Evolutionary conservation across 192 early-diverging fungal genomes (phyloP).

Genomic region (Phycomyces blakesleeanus): DNA sequence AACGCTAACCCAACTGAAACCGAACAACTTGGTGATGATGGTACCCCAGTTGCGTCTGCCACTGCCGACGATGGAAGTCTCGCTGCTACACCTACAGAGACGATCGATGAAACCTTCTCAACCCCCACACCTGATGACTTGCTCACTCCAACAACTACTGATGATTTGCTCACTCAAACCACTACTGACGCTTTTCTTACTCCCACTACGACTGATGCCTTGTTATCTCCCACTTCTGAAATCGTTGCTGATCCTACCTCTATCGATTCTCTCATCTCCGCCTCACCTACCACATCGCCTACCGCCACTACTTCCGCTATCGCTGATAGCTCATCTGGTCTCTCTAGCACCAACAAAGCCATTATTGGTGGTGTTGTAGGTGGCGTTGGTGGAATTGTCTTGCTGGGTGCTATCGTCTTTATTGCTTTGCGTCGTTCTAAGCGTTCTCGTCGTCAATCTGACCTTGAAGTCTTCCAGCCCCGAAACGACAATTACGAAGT

Average conservation of each 20-base stretch:
- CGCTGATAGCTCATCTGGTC: not conserved
- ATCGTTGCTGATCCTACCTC: not conserved
- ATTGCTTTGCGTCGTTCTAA: not conserved
- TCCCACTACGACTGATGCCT: too few relatives aligned
- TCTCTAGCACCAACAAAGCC: slow-evolving; percentile 2
- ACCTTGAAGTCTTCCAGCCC: slow-evolving; percentile 22
- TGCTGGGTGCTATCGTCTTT: slow-evolving; percentile 15
- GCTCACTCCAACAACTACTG: not conserved
- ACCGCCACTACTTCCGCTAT: not conserved
- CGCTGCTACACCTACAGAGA: too few relatives aligned
- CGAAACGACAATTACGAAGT: slow-evolving; percentile 5
- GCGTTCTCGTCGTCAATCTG: not conserved
- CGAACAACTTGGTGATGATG: not conserved
- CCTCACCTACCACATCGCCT: not conserved
- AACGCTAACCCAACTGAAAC: not conserved
- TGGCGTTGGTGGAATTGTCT: slow-evolving; percentile 16
- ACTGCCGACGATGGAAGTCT: too few relatives aligned
- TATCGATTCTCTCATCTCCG: not conserved
- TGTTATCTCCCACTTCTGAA: too few relatives aligned
- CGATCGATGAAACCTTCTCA: too few relatives aligned
- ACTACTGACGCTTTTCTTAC: not conserved
- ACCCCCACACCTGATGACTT: too few relatives aligned
- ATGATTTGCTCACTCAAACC: not conserved
- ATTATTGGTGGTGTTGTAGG: slow-evolving; percentile 28
- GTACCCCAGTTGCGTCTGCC: too few relatives aligned